Evolutionary conservation across 148 eudicot species (phyloP).

Genomic region (Suaeda aralocaspica): DNA sequence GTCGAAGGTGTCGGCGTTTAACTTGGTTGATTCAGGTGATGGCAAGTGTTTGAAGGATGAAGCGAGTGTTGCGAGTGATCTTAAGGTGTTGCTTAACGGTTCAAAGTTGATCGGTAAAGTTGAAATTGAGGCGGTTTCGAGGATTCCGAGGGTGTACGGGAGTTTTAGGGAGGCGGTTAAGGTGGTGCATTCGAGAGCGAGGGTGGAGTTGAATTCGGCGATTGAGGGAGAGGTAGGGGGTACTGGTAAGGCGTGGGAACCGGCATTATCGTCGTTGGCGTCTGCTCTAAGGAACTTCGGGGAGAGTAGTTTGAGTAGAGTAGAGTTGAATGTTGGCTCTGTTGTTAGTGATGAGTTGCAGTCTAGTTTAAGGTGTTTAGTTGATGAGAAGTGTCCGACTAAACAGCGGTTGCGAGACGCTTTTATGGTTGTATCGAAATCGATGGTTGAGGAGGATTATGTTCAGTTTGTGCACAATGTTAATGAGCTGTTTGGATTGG

Average conservation of each 20-base stretch:
- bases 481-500: conserved; percentile 40
- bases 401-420: conserved; percentile 28
- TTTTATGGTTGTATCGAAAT: conserved; percentile 26
- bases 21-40: conserved; percentile 62
- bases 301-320: conserved; percentile 41
- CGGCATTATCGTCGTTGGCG: conserved; percentile 29
- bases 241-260: conserved; percentile 27
- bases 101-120: conserved; percentile 63
- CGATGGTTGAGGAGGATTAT: conserved; percentile 39
- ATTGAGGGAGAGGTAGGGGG: conserved; percentile 27
- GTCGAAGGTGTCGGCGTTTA: conserved; percentile 42
- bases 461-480: conserved; percentile 44
- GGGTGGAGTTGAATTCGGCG: conserved; percentile 55
- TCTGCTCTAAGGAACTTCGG: conserved; percentile 44
- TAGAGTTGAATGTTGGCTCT: conserved; percentile 27
- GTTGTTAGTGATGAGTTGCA: conserved; percentile 32
- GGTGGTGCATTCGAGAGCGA: conserved; percentile 44
- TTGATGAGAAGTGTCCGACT: conserved; percentile 37
- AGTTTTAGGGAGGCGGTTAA: conserved; percentile 51
- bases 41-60: conserved; percentile 67
- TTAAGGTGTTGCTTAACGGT: conserved; percentile 73
- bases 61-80: conserved; percentile 67
- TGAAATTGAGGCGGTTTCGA: conserved; percentile 34
- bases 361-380: conserved; percentile 32
- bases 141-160: conserved; percentile 55